Base-by-base conservation (phyloP, 768 basidiomycete species). In the Pulveroboletus frians region DNA sequence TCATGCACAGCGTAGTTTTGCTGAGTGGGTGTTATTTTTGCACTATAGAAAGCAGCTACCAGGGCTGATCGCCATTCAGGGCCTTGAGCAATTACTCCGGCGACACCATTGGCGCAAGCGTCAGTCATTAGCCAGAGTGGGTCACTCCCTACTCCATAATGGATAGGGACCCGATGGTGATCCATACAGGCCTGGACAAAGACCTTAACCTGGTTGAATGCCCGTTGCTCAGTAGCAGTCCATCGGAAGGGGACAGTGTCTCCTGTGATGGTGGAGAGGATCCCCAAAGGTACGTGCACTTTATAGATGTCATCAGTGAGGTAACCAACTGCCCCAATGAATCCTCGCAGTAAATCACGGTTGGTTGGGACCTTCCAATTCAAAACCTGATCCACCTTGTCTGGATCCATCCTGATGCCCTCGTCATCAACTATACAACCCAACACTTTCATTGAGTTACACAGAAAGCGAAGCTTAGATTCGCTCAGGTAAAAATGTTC, bases 321-420 rank as follows among this genome's bases (percentile, higher is more conserved):
- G 7, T 44, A 54, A 0, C 46, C 43, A 0, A 9, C 43, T 0
- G 43, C 2, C 0, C 52, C 46, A 1, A 56, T 44, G 20, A 56
- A 56, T 0, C 49, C 36, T 0, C 18, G 2, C 0, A 50, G 21
- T 0, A 49, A 6, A 1, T 49, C 39, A 0, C 26, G 10, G 4
- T 53, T 56, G 0, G 32, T 47, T 0, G 39, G 52, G 0, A n/a
- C 6, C n/a, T 56, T 56, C 52, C 55, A 56, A 8, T 51, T 67
- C 0, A 62, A 0, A 0, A 76, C 59, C 0, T 52, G 46, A 29
- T 75, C 69, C 0, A 78, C 73, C 37, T 77, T 78, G 17, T 70
- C 55, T 0, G 72, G 72, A 34, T 77, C 73, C 72, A 76, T 76
- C 0, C 43, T 43, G 17, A 78, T 74, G 0, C 75, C 73, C 0